Percentiles rank a stretch among this genome's conserved stretches.
These are phyloP conservation scores for Rhizophora apiculata DNA, from an alignment of 345 rosid genomes.

Conservation along the genomic window DNA sequence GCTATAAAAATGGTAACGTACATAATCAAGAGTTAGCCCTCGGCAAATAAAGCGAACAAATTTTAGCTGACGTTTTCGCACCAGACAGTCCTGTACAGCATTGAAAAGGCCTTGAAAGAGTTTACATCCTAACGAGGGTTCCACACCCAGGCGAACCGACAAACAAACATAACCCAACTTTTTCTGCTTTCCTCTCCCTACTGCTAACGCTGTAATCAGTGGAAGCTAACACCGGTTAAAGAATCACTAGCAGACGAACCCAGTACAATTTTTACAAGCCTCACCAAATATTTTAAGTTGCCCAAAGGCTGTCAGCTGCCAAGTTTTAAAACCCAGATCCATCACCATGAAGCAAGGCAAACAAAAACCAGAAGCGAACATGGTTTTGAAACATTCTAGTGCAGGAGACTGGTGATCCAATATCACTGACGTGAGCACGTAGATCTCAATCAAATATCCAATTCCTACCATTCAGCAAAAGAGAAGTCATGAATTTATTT, in stretches of 20 bases:
- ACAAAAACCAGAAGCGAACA: conserved; percentile 26
- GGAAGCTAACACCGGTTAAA: not conserved
- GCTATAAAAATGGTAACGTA: too few relatives aligned
- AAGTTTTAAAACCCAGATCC: conserved; percentile 17
- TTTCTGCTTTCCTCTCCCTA: too few relatives aligned
- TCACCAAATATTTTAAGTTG: conserved; percentile 10
- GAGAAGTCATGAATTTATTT: conserved; percentile 67
- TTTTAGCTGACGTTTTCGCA: too few relatives aligned
- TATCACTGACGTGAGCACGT: not conserved
- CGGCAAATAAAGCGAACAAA: too few relatives aligned
- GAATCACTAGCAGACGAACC: conserved; percentile 11
- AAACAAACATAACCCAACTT: too few relatives aligned
- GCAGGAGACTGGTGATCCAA: not conserved
- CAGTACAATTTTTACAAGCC: conserved; percentile 26
- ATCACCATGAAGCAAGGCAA: conserved; percentile 25
- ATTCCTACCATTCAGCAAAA: not conserved
- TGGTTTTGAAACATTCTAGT: conserved; percentile 20
- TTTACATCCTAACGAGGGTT: too few relatives aligned
- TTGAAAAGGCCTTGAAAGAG: too few relatives aligned
- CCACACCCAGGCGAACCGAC: too few relatives aligned
- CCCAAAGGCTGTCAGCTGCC: conserved; percentile 13
- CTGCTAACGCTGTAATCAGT: too few relatives aligned
- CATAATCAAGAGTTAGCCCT: too few relatives aligned
- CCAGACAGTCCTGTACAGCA: too few relatives aligned
- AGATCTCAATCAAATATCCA: not conserved